Evolutionary conservation across 2,329 filamentous ascomycete species (phyloP).

Genomic region (Aspergillus ustus): DNA sequence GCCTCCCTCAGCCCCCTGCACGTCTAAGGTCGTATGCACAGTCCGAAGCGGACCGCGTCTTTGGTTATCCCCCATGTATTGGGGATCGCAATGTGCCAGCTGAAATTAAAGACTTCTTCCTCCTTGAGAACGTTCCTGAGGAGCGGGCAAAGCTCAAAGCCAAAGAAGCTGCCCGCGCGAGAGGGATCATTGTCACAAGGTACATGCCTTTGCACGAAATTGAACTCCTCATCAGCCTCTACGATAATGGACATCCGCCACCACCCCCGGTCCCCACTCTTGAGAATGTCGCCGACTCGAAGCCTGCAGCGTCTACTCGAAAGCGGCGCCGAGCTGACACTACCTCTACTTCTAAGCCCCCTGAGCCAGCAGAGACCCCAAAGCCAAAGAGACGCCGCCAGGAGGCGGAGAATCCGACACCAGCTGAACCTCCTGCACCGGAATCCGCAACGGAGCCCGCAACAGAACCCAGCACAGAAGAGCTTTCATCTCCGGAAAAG

Average conservation of each 20-base stretch:
- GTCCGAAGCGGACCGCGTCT: slow-evolving; percentile 34
- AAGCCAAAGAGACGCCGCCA: no score
- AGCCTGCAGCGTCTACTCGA: slow-evolving; percentile 18
- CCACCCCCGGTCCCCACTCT: background rate
- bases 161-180: slow-evolving; percentile 28
- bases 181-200: slow-evolving; percentile 26
- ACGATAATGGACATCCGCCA: slow-evolving; percentile 17
- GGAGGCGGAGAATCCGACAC: no score
- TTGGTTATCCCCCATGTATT: slow-evolving; percentile 37
- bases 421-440: background rate
- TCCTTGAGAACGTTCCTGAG: slow-evolving; percentile 30
- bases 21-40: slow-evolving; percentile 34
- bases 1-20: slow-evolving; percentile 32
- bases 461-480: background rate
- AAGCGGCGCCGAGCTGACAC: slow-evolving; percentile 24
- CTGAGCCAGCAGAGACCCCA: background rate
- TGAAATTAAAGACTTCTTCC: slow-evolving; percentile 23
- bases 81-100: slow-evolving; percentile 38
- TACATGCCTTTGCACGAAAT: slow-evolving; percentile 27
- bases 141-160: slow-evolving; percentile 29
- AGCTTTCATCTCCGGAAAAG: slow-evolving; percentile 1
- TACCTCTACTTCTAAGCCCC: background rate
- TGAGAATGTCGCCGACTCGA: background rate
- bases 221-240: slow-evolving; percentile 24
- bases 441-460: background rate